Evolutionary conservation across 192 early-diverging fungal genomes (phyloP), one percentile per base, ranked within the genome.

Genomic region (Backusella tarrabulga): DNA sequence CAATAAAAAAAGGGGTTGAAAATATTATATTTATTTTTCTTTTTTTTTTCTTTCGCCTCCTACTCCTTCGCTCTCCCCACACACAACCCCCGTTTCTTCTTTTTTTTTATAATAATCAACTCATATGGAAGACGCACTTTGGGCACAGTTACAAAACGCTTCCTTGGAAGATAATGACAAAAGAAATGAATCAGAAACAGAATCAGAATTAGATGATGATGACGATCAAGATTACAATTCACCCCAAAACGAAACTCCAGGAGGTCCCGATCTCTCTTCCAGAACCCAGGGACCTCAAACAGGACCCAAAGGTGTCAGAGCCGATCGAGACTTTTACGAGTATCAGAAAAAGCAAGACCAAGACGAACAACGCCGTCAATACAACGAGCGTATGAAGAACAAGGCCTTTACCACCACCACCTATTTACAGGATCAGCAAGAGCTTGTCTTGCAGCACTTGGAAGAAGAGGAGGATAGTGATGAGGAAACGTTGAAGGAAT

Each of bases 261-360:
- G 21, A 8, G 19, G 21, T 26, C 44, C 21, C 21, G 34, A 35
- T 52, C 32, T 34, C 50, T 60, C 69, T 32, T 17, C 36, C 60
- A 60, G 46, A 70, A 67, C 73, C 0, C 71, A 74, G 1, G 80
- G 83, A 6, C 77, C 82, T 36, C 84, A 86, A 17, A 88, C 89
- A 6, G 89, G 89, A 4, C 89, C 89, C 52, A 90, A 90, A 73
- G 89, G 87, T 52, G 87, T 90, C 1, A 79, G 86, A 29, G 85
- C 87, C 6, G 89, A 90, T 74, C 85, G 87, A 38, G 84, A 74
- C 21, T 83, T 85, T 71, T 83, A 90, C 67, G 72, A 84, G 11
- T 78, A 82, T 34, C 72, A 81, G 38, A 69, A 80, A 54, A 52
- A 73, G 17, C 81, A 81, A 74, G 73, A 73, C n/a, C 66, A 83